Percentiles rank a stretch among this genome's conserved stretches.
Conservation (phyloP, 169 alveolate genomes). For the Prorocentrum cordatum region DNA sequence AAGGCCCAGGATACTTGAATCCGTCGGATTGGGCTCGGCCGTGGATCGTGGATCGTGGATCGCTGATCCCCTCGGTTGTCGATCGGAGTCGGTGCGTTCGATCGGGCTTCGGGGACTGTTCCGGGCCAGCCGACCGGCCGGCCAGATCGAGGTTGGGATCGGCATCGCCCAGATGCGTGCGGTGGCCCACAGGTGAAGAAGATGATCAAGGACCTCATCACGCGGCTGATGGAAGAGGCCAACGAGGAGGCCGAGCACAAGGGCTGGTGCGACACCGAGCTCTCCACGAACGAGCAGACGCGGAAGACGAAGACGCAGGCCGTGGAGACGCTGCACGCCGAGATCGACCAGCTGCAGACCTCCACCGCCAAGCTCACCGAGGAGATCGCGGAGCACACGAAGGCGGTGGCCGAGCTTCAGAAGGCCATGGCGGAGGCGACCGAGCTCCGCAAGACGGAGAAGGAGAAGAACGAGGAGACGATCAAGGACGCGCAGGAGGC, state of each 20-base stretch:
- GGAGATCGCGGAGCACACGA: not conserved
- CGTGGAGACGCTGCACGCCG: conserved; percentile 26
- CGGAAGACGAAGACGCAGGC: not conserved
- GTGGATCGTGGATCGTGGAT: too few relatives aligned
- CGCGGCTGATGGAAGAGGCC: not conserved
- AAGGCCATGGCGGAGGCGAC: not conserved
- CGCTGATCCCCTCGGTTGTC: too few relatives aligned
- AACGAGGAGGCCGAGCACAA: not conserved
- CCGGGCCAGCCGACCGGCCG: too few relatives aligned
- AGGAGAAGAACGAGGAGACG: not conserved
- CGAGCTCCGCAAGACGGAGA: not conserved
- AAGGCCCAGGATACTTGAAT: too few relatives aligned
- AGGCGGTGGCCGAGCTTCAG: not conserved
- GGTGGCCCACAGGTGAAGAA: too few relatives aligned
- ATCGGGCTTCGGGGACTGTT: too few relatives aligned
- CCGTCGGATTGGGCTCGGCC: too few relatives aligned
- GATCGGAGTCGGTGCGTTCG: too few relatives aligned
- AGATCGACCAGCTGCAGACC: conserved; percentile 10
- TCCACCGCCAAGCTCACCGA: not conserved
- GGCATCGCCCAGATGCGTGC: too few relatives aligned
- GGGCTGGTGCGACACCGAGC: conserved; percentile 38
- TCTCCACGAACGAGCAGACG: not conserved
- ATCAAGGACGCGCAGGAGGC: not conserved
- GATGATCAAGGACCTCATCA: not conserved
- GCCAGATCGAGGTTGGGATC: too few relatives aligned